A percentile compares a stretch with the other conserved stretches of the same genome.
These are phyloP conservation scores for Nicotiana tomentosiformis DNA, from an alignment of 257 asterid species.

Conservation along the genomic window DNA sequence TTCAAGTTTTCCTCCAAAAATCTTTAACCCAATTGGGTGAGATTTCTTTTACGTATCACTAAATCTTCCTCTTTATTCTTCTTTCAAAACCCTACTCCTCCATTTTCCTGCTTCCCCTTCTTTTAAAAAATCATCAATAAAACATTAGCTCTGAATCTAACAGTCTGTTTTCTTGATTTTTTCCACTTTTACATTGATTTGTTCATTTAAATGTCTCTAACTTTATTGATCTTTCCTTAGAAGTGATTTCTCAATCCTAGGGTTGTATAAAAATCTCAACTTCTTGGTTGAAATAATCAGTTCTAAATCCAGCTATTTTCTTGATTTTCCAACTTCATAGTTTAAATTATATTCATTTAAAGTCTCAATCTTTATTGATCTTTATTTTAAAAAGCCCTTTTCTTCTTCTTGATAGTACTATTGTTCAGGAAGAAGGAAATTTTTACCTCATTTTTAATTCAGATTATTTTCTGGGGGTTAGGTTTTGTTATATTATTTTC, in stretches of 20 bases:
- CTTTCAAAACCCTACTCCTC: slow-evolving; percentile 16
- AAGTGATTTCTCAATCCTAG: no score
- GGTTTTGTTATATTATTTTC: neutral
- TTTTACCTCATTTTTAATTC: neutral
- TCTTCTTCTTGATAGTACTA: neutral
- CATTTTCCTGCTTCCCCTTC: neutral
- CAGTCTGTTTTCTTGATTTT: neutral
- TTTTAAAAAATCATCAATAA: neutral
- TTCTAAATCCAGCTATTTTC: neutral
- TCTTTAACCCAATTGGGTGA: slow-evolving; percentile 13
- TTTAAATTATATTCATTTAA: neutral
- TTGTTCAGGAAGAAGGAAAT: neutral
- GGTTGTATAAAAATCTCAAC: no score
- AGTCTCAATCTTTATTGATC: neutral
- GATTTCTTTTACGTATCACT: slow-evolving; percentile 35
- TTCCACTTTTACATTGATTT: no score
- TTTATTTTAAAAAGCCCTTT: neutral
- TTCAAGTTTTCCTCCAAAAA: neutral
- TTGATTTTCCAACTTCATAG: neutral
- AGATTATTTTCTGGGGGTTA: neutral
- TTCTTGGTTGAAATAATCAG: no score
- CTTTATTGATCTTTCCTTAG: no score
- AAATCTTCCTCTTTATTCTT: slow-evolving; percentile 25
- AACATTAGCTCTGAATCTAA: neutral
- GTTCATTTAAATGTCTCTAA: no score